Evolutionary conservation across 805 yeast genomes (phyloP), one percentile per base, ranked within the genome.

Genomic region (Peterozyma toletana): DNA sequence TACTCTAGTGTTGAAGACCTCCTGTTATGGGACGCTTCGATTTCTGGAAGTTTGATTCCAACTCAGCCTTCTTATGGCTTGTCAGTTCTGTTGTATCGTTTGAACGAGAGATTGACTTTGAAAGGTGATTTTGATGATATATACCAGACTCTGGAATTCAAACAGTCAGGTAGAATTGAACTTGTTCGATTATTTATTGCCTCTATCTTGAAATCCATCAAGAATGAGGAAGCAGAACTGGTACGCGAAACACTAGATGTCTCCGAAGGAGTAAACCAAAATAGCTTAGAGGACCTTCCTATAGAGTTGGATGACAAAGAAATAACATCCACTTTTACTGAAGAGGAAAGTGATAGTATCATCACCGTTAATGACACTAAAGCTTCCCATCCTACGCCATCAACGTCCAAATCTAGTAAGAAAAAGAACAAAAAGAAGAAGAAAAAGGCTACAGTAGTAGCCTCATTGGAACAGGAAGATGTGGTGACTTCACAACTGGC

Each of bases 1-100:
- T 21, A 21, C 27, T 21, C 27, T 21, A 7, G 7, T 21, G 27
- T 21, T 21, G 30, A 30, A 14, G 43, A 40, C 9, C 7, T 29
- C 11, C 14, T 40, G 9, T 17, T 43, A 11, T 43, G 46, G 46
- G 46, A 43, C 18, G 30, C 35, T 27, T 11, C 13, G 2, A 2
- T 36, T 13, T 30, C 30, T 15, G 40, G 30, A 7, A 41, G 11
- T 17, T 18, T 18, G 5, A 37, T 44, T 7, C 47, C 43, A 14
- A 33, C 33, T 4, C 47, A 44, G 15, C 47, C 47, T 2, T 44
- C 47, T 1, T 44, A 36, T 33, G 33, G 33, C 5, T n/a, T 40
- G 5, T 30, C 27, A 15, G 18, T 40, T n/a, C 15, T 35, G 27
- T 33, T 44, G 35, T 44, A 33, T 27, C 15, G 38, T 16, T 18